These are phyloP conservation scores for Phyllosticta capitalensis DNA, from an alignment of 2,329 filamentous ascomycete species.

Conservation along the genomic window DNA sequence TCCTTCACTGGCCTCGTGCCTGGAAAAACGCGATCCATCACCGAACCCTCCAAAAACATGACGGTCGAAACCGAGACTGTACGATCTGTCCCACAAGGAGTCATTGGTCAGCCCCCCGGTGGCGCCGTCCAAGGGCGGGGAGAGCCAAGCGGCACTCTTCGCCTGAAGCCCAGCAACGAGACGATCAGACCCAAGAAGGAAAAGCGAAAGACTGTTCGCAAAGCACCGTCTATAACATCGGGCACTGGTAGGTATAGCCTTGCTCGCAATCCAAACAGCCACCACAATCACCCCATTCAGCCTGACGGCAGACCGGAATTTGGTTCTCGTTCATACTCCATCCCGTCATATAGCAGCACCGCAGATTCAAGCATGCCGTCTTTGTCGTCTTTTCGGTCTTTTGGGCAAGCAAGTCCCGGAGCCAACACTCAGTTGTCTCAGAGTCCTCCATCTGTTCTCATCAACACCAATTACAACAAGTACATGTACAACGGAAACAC, in stretches of 20 bases:
- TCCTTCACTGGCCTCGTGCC: constrained; percentile 57
- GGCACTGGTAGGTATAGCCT: constrained; percentile 57
- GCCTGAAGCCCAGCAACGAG: constrained; percentile 84
- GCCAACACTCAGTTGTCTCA: constrained; percentile 1
- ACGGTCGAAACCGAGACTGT: constrained; percentile 97
- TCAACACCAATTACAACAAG: constrained; percentile 1
- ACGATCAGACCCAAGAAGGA: constrained; percentile 93
- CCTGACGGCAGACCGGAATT: constrained; percentile 16
- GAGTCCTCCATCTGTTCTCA: neutral
- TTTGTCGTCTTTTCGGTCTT: neutral
- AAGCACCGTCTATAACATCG: constrained; percentile 60
- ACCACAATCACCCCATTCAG: constrained; percentile 11
- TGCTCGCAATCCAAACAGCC: constrained; percentile 21
- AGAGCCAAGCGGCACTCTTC: constrained; percentile 61
- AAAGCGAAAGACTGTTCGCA: constrained; percentile 69
- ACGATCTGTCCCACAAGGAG: constrained; percentile 75
- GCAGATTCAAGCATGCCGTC: constrained; percentile 1
- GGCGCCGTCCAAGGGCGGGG: constrained; percentile 52
- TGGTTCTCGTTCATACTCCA: constrained; percentile 19
- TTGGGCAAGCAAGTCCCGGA: constrained; percentile 1
- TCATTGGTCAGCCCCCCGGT: constrained; percentile 50
- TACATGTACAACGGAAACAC: constrained; percentile 17
- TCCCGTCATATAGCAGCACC: neutral
- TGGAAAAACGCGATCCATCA: constrained; percentile 54
- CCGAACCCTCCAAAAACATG: constrained; percentile 77